Evolutionary conservation across 2,329 filamentous ascomycete genomes (phyloP).

Genomic region (Fusarium hainanense): DNA sequence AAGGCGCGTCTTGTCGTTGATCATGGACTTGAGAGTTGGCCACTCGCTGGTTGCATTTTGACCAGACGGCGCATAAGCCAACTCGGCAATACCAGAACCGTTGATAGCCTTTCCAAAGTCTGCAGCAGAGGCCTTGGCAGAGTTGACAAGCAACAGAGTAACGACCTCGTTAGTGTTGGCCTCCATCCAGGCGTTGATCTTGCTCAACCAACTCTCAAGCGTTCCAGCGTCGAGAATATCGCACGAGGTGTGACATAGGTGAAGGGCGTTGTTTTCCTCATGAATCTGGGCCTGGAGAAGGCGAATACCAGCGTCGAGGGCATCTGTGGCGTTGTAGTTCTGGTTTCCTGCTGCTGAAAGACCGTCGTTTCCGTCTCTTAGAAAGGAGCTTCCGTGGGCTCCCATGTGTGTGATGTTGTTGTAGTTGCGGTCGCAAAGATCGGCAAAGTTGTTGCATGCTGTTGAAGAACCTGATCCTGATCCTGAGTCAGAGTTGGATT

Average conservation of each 20-base stretch:
- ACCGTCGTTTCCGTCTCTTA: conserved; percentile 69
- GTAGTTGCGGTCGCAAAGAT: conserved; percentile 77
- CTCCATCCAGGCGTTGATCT: conserved; percentile 76
- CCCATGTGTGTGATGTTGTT: conserved; percentile 82
- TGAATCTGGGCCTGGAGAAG: conserved; percentile 80
- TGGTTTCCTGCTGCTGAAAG: conserved; percentile 77
- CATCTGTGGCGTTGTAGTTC: conserved; percentile 76
- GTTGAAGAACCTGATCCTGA: conserved; percentile 37
- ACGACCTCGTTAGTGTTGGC: conserved; percentile 78
- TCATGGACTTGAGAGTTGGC: conserved; percentile 79
- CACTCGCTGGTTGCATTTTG: conserved; percentile 61
- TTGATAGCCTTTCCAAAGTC: conserved; percentile 67
- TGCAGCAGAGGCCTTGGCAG: conserved; percentile 65
- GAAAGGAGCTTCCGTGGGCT: conserved; percentile 78
- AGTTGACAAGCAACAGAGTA: conserved; percentile 79
- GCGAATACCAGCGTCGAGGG: conserved; percentile 77
- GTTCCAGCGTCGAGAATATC: conserved; percentile 74
- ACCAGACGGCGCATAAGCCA: conserved; percentile 68
- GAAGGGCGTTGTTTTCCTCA: conserved; percentile 66
- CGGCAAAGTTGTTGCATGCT: conserved; percentile 84
- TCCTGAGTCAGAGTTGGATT: conserved; percentile 36
- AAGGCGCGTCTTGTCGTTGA: conserved; percentile 71
- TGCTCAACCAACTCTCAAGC: conserved; percentile 70
- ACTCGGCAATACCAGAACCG: conserved; percentile 67
- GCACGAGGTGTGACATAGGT: conserved; percentile 78